phyloP scores from a whole-genome alignment of 2,329 filamentous ascomycete species.

The Myriosclerotinia duriaeana region DNA sequence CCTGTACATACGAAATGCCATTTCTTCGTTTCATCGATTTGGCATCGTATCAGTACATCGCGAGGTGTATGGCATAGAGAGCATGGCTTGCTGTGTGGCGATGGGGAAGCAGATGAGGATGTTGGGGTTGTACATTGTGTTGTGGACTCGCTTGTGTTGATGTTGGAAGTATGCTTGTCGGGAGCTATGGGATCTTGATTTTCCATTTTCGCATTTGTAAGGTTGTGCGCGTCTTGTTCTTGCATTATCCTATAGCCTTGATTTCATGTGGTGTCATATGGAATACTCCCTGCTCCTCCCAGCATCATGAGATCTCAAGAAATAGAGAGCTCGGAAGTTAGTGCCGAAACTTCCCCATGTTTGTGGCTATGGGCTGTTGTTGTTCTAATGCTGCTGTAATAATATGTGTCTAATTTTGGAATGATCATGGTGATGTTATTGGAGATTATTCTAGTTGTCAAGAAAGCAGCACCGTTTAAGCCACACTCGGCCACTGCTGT shows the following conservation, averaged over 20 bases:
- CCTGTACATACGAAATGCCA: constrained; percentile 29
- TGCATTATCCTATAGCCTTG: neutral
- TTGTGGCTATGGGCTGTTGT: neutral
- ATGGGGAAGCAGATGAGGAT: neutral
- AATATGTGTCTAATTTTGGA: accelerated
- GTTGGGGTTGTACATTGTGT: neutral
- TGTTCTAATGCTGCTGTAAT: neutral
- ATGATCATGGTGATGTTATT: no score
- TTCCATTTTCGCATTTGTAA: neutral
- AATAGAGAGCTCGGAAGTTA: neutral
- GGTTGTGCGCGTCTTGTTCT: neutral
- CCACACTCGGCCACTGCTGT: neutral
- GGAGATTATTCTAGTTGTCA: neutral
- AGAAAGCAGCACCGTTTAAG: neutral
- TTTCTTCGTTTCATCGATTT: constrained; percentile 27
- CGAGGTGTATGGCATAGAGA: constrained; percentile 23
- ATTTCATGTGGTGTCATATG: neutral
- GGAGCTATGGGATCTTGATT: neutral
- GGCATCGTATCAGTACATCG: constrained; percentile 29
- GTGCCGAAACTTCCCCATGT: constrained; percentile 6
- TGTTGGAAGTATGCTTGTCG: neutral
- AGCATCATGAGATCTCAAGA: constrained; percentile 3
- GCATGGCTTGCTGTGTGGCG: constrained; percentile 28
- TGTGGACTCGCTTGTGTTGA: neutral
- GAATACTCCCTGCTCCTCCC: neutral